Base-by-base conservation (phyloP, 2,329 filamentous ascomycete genomes). In the Calonectria fujianensis region DNA sequence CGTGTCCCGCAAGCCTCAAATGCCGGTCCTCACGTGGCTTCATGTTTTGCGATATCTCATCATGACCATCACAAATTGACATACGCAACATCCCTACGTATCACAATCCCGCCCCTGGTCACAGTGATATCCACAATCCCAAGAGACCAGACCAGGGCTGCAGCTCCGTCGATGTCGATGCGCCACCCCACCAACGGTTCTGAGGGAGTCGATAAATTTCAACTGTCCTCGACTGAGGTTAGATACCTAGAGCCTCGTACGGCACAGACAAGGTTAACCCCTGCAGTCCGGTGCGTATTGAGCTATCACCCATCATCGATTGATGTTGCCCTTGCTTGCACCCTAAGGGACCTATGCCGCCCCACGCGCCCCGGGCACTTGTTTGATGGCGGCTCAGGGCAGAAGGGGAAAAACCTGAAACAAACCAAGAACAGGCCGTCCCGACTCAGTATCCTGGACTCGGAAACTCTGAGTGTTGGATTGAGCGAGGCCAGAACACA, bases 241-340 rank as follows among this genome's bases (percentile, higher is more conserved):
- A 39, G 57, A 69, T 48, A 31, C 24, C n/a, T 20, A 41, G 50
- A 31, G 63, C 51, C 41, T 57, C 41, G 48, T 35, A 51, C 59
- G 59, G 65, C 57, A 59, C 37, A 73, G 48, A 27, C 71, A 66
- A 61, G 66, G 66, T 66, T 66, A 27, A 52, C 27, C 71, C 71
- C 51, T 70, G 71, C 29, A 73, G 50, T 52, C 24, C 16, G 57
- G 20, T 41, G 35, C 35, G 35, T 20, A 66, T 31, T 54, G 27
- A 16, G 35, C 51, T 39, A 32, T 48, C 37, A 11, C 20, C n/a
- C 32, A 37, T 20, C 32, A 37, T 61, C 64, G 35, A 61, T 61
- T 61, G 39, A 61, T 41, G 31, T 59, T 59, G 52, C 52, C 52
- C 11, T 59, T 4, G 13, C 35, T 20, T 48, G 41, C n/a, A 13